Evolutionary conservation across 208 protist species (phyloP).

Genomic region (Acanthamoeba healyi): DNA sequence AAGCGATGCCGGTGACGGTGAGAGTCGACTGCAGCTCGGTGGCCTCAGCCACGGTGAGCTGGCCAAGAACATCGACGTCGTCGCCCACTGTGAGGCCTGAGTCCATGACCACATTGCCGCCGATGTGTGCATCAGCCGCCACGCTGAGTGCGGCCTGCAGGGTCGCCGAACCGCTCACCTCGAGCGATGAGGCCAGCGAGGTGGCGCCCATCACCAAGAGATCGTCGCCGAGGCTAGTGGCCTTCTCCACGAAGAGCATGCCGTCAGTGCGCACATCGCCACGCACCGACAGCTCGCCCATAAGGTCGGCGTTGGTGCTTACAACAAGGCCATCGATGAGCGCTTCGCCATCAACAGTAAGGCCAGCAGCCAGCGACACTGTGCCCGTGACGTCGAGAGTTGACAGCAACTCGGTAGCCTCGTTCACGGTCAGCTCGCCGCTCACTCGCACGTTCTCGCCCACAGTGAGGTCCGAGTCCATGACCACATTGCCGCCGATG

Average conservation of each 20-base stretch:
- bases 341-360: background rate
- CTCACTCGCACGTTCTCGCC: background rate
- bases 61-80: background rate
- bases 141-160: background rate
- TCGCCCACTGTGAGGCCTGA: background rate
- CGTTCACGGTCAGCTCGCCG: background rate
- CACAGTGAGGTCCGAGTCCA: background rate
- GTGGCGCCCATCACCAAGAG: background rate
- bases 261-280: background rate
- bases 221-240: background rate
- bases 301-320: background rate
- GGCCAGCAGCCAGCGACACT: background rate
- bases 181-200: background rate
- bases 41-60: background rate
- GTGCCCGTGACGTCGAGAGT: background rate
- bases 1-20: background rate
- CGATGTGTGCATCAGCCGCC: background rate
- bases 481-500: background rate
- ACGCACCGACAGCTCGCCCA: background rate
- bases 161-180: background rate
- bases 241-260: constrained; percentile 21
- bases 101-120: background rate
- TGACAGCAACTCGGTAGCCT: background rate
- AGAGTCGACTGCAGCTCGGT: background rate
- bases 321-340: background rate